Conservation (phyloP, 306 rosid species). For the Hippophae tibetana region DNA sequence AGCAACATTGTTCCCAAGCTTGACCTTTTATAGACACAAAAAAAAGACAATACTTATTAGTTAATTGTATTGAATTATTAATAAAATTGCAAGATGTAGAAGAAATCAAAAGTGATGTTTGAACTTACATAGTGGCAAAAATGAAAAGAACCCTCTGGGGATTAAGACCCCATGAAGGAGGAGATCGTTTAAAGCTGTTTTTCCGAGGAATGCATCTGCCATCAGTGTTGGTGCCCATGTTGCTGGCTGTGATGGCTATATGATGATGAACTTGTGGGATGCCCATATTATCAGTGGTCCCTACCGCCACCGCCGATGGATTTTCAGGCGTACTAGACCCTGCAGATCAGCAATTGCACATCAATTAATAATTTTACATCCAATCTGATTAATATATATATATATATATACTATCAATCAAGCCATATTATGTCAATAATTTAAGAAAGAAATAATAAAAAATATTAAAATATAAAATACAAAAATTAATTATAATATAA, state of each 20-base stretch:
- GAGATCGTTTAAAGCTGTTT: conserved; percentile 59
- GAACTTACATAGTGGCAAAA: conserved; percentile 84
- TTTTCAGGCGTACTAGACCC: conserved; percentile 50
- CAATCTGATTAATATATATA: too few relatives aligned
- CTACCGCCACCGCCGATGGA: conserved; percentile 20
- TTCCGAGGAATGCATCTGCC: conserved; percentile 43
- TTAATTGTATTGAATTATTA: neutral
- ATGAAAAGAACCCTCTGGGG: conserved; percentile 75
- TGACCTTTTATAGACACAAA: conserved; percentile 40
- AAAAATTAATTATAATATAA: too few relatives aligned
- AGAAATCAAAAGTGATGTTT: too few relatives aligned
- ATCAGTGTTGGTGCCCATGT: conserved; percentile 29
- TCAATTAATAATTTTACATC: conserved; percentile 28
- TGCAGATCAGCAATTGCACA: conserved; percentile 22
- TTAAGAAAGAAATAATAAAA: too few relatives aligned
- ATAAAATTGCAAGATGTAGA: neutral
- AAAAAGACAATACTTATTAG: neutral
- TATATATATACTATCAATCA: too few relatives aligned
- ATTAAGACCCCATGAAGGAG: conserved; percentile 50
- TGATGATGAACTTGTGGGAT: conserved; percentile 50
- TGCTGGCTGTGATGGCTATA: conserved; percentile 43
- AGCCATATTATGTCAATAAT: too few relatives aligned
- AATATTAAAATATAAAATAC: too few relatives aligned
- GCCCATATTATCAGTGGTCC: conserved; percentile 40
- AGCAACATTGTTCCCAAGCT: conserved; percentile 80